Evolutionary conservation across 768 basidiomycete species (phyloP).

Genomic region (Boletus speciosus): DNA sequence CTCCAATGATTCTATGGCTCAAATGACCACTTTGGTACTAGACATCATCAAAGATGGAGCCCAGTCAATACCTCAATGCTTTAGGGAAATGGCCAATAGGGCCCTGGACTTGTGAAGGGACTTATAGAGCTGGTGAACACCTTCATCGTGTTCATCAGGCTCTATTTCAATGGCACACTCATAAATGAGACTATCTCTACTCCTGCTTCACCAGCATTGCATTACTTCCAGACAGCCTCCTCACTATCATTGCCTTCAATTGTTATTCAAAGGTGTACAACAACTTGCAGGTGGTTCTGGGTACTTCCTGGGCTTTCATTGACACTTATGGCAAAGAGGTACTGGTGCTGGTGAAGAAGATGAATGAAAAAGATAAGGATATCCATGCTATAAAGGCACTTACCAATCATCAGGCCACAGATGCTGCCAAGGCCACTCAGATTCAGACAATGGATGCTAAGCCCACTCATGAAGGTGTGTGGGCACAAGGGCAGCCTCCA

Average conservation of each 20-base stretch:
- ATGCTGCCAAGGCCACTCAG: neutral
- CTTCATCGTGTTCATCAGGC: neutral
- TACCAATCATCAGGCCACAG: neutral
- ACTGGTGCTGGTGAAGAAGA: neutral
- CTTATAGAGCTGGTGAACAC: neutral
- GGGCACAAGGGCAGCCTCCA: neutral
- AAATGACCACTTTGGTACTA: no score
- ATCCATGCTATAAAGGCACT: neutral
- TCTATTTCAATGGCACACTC: neutral
- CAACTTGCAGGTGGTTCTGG: neutral
- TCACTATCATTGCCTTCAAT: neutral
- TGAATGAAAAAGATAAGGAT: neutral
- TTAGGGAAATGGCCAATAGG: neutral
- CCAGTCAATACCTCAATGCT: no score
- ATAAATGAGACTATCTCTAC: neutral
- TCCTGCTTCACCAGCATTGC: neutral
- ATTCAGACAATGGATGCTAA: neutral
- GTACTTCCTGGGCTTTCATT: neutral
- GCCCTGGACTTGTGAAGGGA: neutral
- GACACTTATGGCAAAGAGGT: neutral
- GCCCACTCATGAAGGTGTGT: fast-evolving
- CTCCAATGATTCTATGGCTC: no score
- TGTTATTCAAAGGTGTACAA: neutral
- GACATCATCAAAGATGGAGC: no score
- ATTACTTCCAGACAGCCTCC: neutral